Evolutionary conservation across 495 filamentous ascomycete genomes (phyloP), one percentile per base, ranked within the genome.

Genomic region (Cudoniella acicularis): DNA sequence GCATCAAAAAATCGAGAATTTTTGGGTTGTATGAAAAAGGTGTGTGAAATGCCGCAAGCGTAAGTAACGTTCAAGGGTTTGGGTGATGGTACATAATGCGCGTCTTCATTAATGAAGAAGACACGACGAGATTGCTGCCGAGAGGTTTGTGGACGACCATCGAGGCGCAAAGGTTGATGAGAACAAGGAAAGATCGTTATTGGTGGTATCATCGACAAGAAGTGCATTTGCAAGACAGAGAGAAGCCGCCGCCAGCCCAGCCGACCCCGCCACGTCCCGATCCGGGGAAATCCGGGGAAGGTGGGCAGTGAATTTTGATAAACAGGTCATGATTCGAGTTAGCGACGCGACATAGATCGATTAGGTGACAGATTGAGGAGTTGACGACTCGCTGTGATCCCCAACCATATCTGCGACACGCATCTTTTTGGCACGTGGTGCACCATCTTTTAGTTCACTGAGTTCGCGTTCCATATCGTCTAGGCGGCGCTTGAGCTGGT

Each of bases 401-500:
- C 61, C 68, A 56, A 70, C 70, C 58, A 72, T 69, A 42, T 72
- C 68, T 17, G 68, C 56, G 47, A 72, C 66, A n/a, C 70, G 61
- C 62, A 70, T 70, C 64, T 69, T 72, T 59, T 72, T 70, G 36
- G 65, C 62, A 25, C 57, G 61, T 20, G 66, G 68, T 24, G 57
- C 59, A 13, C 57, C 64, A 16, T 69, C 68, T 18, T 66, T 64
- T n/a, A 65, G 45, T 22, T 84, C 81, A 6, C 63, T 62, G 11
- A 86, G 53, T 54, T 89, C 85, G 54, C 73, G 76, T 68, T 96
- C 93, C 27, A 92, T 75, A 56, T 96, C 91, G 42, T 88, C 86
- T 4, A 97, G 77, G 48, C 88, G 82, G 52, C 86, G 79, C 72
- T 96, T 96, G 22, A 97, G 79, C 46, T 88, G 88, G 43, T 89